Conservation (phyloP, 495 filamentous ascomycete species). For the Lasiosphaeria hispida region DNA sequence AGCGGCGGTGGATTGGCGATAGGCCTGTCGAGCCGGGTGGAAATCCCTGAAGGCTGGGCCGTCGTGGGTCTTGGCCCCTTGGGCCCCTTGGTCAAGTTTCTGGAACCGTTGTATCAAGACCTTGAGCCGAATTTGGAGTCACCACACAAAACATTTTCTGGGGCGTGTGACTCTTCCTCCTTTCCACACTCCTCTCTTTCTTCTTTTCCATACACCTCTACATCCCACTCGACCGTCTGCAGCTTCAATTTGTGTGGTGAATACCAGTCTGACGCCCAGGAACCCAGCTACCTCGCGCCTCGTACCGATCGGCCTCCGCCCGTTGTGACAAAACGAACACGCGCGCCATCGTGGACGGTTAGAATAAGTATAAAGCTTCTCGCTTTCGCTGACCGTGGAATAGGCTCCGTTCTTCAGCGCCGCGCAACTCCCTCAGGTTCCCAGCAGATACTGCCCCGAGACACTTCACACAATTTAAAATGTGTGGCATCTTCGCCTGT, state of each 20-base stretch:
- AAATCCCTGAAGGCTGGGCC: conserved; percentile 12
- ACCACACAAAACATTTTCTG: conserved; percentile 30
- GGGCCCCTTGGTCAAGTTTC: conserved; percentile 21
- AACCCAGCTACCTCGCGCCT: background rate
- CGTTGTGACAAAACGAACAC: background rate
- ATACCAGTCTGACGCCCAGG: conserved; percentile 1
- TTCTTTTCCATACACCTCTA: conserved; percentile 4
- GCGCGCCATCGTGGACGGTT: background rate
- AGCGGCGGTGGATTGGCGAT: conserved; percentile 14
- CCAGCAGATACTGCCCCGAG: conserved; percentile 9
- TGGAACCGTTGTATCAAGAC: conserved; percentile 28
- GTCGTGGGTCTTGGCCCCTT: conserved; percentile 5
- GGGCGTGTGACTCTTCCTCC: conserved; percentile 34
- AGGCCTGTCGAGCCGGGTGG: background rate
- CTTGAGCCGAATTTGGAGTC: conserved; percentile 30
- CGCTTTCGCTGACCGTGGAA: conserved; percentile 23
- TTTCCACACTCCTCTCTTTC: conserved; percentile 20
- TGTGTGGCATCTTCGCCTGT: conserved; percentile 92
- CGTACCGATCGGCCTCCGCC: background rate
- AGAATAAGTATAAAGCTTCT: conserved; percentile 25
- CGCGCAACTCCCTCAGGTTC: conserved; percentile 16
- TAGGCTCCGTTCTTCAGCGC: conserved; percentile 28
- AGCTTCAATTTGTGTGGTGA: conserved; percentile 15
- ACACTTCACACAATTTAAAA: conserved; percentile 32
- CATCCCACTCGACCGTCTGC: conserved; percentile 27